Conservation (phyloP, 768 basidiomycete species). For the Tubosaeta brunneosetosa region DNA sequence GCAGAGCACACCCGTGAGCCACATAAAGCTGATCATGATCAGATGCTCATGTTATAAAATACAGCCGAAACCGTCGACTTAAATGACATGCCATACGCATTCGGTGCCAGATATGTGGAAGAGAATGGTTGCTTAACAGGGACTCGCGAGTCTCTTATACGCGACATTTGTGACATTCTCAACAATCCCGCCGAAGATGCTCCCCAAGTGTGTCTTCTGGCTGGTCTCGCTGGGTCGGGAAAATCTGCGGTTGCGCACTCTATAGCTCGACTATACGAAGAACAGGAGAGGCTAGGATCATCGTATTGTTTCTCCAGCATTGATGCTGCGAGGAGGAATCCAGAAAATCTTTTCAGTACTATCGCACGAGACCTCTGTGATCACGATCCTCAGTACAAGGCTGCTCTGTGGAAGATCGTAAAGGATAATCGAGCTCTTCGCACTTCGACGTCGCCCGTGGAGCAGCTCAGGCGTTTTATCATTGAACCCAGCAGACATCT, state of each 20-base stretch:
- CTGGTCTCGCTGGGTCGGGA: background rate
- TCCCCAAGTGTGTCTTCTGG: background rate
- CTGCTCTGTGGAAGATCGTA: too few relatives aligned
- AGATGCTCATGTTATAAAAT: too few relatives aligned
- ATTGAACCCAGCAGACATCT: constrained; percentile 14
- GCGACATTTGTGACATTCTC: background rate
- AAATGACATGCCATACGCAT: background rate
- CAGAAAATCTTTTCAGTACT: too few relatives aligned
- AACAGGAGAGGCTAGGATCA: too few relatives aligned
- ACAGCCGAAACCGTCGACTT: background rate
- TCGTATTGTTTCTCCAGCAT: too few relatives aligned
- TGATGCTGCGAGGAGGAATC: too few relatives aligned
- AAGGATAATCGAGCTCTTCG: background rate
- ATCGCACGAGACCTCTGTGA: too few relatives aligned
- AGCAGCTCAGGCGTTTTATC: constrained; percentile 20
- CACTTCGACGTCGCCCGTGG: background rate
- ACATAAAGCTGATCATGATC: too few relatives aligned
- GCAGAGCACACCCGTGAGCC: background rate
- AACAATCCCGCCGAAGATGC: background rate
- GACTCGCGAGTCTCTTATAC: background rate
- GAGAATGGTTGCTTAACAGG: background rate
- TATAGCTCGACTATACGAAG: too few relatives aligned
- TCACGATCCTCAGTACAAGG: too few relatives aligned
- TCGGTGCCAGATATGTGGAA: background rate
- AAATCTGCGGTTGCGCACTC: too few relatives aligned